Percentiles rank a stretch among this genome's conserved stretches.
Evolutionary conservation across 2,329 filamentous ascomycete species (phyloP).

Genomic region (Pseudocercospora pini-densiflorae): DNA sequence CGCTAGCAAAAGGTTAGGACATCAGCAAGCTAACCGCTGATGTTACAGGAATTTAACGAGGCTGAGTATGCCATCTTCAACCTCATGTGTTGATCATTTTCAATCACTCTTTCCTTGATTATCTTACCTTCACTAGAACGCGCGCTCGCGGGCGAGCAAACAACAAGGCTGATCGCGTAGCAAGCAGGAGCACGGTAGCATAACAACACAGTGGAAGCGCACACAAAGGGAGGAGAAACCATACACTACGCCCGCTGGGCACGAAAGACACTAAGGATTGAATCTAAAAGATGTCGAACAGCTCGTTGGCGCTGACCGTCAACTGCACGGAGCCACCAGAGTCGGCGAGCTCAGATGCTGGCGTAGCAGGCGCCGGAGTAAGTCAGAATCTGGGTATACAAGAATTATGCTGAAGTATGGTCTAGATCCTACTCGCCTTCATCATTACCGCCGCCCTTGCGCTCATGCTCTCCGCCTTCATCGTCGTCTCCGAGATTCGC

Average conservation of each 20-base stretch:
- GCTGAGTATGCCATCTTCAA: constrained; percentile 4
- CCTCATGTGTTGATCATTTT: background rate
- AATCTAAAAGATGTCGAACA: constrained; percentile 19
- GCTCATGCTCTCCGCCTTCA: constrained; percentile 59
- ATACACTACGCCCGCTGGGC: background rate
- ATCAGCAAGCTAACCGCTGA: background rate
- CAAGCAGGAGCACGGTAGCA: background rate
- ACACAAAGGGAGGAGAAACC: background rate
- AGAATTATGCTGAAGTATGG: background rate
- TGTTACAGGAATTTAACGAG: background rate
- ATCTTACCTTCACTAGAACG: background rate
- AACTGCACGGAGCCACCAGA: constrained; percentile 54
- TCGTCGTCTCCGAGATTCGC: constrained; percentile 60
- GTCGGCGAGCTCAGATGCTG: constrained; percentile 56
- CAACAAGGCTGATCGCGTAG: background rate
- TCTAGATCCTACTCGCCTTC: constrained; percentile 66
- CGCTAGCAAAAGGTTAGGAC: background rate
- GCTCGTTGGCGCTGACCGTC: constrained; percentile 14
- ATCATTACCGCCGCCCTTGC: constrained; percentile 66
- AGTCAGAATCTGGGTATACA: constrained; percentile 30
- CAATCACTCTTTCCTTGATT: background rate
- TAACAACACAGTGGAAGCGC: background rate
- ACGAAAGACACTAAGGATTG: background rate
- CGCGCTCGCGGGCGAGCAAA: background rate
- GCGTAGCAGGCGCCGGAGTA: constrained; percentile 63